A percentile compares a stretch with the other conserved stretches of the same genome.
Conservation (phyloP, 2,329 filamentous ascomycete species). For the Tolypocladium paradoxum region DNA sequence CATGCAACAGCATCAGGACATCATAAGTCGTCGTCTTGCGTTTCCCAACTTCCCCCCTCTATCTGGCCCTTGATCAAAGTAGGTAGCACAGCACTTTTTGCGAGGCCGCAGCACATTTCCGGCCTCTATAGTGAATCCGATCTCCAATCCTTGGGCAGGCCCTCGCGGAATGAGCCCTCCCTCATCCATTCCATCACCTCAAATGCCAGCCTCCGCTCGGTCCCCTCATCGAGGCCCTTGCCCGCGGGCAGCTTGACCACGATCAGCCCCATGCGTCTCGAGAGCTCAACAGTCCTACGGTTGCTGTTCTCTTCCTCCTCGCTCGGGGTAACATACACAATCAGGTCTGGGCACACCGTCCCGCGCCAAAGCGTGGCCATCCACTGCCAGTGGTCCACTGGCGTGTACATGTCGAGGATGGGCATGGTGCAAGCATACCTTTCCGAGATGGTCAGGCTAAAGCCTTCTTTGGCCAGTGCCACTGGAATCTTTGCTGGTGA, state of each 20-base stretch:
- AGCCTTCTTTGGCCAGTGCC: slow-evolving; percentile 65
- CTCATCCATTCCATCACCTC: slow-evolving; percentile 78
- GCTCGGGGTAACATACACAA: slow-evolving; percentile 50
- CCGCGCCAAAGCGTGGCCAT: slow-evolving; percentile 90
- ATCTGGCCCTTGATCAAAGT: background rate
- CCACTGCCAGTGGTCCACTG: slow-evolving; percentile 96
- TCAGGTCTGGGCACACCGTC: slow-evolving; percentile 70
- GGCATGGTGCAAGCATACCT: slow-evolving; percentile 62
- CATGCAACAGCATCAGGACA: background rate
- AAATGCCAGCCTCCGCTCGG: slow-evolving; percentile 67
- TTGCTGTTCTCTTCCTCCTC: slow-evolving; percentile 23
- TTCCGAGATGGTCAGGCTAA: slow-evolving; percentile 71
- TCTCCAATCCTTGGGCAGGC: slow-evolving; percentile 10
- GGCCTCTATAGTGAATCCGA: slow-evolving; percentile 1
- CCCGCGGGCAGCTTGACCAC: slow-evolving; percentile 37
- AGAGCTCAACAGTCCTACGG: slow-evolving; percentile 44
- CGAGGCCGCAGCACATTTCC: background rate
- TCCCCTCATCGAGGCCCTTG: slow-evolving; percentile 51
- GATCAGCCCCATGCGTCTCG: slow-evolving; percentile 39
- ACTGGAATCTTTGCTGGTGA: slow-evolving; percentile 43
- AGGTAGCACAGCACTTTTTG: background rate
- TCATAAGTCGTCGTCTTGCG: background rate
- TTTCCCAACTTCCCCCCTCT: background rate
- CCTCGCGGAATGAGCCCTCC: slow-evolving; percentile 29
- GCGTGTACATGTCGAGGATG: slow-evolving; percentile 65